Evolutionary conservation across 805 yeast genomes (phyloP).

Genomic region (Candida michaelii): DNA sequence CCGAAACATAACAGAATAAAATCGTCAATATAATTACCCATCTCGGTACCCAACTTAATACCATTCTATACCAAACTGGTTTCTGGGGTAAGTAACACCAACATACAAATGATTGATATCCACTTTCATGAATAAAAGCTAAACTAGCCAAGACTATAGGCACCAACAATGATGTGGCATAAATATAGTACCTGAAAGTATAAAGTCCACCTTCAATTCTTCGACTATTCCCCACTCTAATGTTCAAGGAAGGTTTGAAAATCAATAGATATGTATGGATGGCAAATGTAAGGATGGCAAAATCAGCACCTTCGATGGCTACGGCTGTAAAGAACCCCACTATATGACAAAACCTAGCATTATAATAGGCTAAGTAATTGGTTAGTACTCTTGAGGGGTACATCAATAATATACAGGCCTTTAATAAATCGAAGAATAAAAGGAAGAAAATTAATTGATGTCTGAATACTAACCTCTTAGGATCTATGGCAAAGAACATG

Average conservation of each 20-base stretch:
- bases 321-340: conserved; percentile 82
- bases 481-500: conserved; percentile 61
- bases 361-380: conserved; percentile 44
- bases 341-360: conserved; percentile 54
- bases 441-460: conserved; percentile 70
- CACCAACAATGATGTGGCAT: conserved; percentile 54
- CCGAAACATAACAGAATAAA: conserved; percentile 61
- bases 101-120: conserved; percentile 62
- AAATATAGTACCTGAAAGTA: conserved; percentile 55
- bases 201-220: conserved; percentile 73
- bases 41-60: conserved; percentile 79
- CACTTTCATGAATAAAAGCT: conserved; percentile 57
- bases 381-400: conserved; percentile 63
- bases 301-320: conserved; percentile 81
- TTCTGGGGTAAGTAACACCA: conserved; percentile 78
- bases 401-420: conserved; percentile 65
- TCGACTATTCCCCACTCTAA: conserved; percentile 35
- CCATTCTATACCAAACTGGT: conserved; percentile 74
- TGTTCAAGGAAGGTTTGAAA: conserved; percentile 54
- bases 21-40: conserved; percentile 65
- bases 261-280: conserved; percentile 76
- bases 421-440: conserved; percentile 70
- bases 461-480: conserved; percentile 59
- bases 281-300: conserved; percentile 80
- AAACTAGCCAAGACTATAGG: conserved; percentile 71